Conservation (phyloP, 345 rosid genomes). For the Eutrema japonicum region DNA sequence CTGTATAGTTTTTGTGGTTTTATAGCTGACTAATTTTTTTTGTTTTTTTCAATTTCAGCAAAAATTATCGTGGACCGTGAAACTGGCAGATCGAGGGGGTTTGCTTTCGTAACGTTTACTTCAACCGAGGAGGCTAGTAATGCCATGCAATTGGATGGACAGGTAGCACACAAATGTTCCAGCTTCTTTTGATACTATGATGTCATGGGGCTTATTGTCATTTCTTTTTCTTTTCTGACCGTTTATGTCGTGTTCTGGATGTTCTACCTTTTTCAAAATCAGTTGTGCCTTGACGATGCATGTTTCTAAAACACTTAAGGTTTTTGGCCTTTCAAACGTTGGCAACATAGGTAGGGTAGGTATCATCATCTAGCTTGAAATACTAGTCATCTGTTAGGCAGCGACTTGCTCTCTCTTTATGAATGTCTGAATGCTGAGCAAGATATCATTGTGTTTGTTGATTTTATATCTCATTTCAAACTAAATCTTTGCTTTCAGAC, state of each 20-base stretch:
- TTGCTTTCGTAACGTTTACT: slow-evolving; percentile 78
- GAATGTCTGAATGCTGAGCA: not conserved
- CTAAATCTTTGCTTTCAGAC: not conserved
- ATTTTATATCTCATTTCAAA: slow-evolving; percentile 1
- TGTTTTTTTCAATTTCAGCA: slow-evolving; percentile 51
- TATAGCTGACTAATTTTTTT: slow-evolving; percentile 11
- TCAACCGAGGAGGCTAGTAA: slow-evolving; percentile 77
- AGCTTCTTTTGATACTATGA: slow-evolving; percentile 11
- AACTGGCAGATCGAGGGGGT: slow-evolving; percentile 90
- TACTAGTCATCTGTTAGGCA: not conserved
- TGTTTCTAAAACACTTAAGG: not conserved
- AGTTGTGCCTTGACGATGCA: not conserved
- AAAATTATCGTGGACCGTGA: slow-evolving; percentile 88
- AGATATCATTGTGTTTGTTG: slow-evolving; percentile 2
- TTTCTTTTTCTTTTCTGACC: not conserved
- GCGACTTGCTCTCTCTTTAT: not conserved
- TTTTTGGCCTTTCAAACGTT: not conserved
- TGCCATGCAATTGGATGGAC: slow-evolving; percentile 94
- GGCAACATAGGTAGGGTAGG: slow-evolving; percentile 13
- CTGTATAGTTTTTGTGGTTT: not conserved
- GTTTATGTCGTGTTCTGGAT: slow-evolving; percentile 2
- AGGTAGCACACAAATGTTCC: slow-evolving; percentile 50
- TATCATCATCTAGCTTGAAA: slow-evolving; percentile 13
- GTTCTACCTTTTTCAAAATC: slow-evolving; percentile 4
- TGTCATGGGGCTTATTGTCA: slow-evolving; percentile 3